phyloP scores from a whole-genome alignment of 2,329 filamentous ascomycete genomes.

The Claviceps lovelessii region DNA sequence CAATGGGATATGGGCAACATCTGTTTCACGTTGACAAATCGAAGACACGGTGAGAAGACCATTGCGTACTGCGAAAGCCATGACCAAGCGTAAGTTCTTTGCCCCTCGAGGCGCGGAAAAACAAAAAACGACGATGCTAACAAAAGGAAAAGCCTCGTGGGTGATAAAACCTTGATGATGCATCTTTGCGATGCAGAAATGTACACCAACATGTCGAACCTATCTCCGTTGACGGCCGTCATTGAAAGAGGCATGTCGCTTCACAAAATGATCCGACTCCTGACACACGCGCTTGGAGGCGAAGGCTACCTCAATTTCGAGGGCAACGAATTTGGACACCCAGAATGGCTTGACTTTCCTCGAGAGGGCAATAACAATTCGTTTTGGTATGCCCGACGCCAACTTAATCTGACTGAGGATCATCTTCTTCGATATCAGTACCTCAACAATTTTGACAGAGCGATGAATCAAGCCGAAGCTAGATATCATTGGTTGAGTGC shows the following conservation, averaged over 20 bases:
- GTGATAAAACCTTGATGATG: slow-evolving; percentile 95
- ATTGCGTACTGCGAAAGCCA: slow-evolving; percentile 97
- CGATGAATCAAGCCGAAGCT: slow-evolving; percentile 77
- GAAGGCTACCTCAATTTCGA: slow-evolving; percentile 98
- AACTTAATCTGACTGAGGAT: slow-evolving; percentile 87
- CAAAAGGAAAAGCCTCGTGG: slow-evolving; percentile 54
- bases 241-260: slow-evolving; percentile 85
- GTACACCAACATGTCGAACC: slow-evolving; percentile 91
- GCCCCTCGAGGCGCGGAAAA: not conserved
- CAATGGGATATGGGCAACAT: slow-evolving; percentile 85
- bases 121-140: not conserved
- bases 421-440: slow-evolving; percentile 71
- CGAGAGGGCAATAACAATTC: slow-evolving; percentile 85
- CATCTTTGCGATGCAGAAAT: slow-evolving; percentile 94
- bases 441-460: slow-evolving; percentile 83
- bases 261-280: slow-evolving; percentile 93
- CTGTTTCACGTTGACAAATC: slow-evolving; percentile 77
- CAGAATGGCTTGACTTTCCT: slow-evolving; percentile 97
- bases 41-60: slow-evolving; percentile 91
- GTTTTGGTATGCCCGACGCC: slow-evolving; percentile 86
- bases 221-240: slow-evolving; percentile 70
- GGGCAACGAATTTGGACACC: slow-evolving; percentile 96
- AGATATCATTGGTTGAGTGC: slow-evolving; percentile 85
- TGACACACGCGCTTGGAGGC: slow-evolving; percentile 82
- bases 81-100: slow-evolving; percentile 71